Evolutionary conservation across 2,329 filamentous ascomycete species (phyloP), one percentile per base, ranked within the genome.

Genomic region (Pleurostoma richardsiae): DNA sequence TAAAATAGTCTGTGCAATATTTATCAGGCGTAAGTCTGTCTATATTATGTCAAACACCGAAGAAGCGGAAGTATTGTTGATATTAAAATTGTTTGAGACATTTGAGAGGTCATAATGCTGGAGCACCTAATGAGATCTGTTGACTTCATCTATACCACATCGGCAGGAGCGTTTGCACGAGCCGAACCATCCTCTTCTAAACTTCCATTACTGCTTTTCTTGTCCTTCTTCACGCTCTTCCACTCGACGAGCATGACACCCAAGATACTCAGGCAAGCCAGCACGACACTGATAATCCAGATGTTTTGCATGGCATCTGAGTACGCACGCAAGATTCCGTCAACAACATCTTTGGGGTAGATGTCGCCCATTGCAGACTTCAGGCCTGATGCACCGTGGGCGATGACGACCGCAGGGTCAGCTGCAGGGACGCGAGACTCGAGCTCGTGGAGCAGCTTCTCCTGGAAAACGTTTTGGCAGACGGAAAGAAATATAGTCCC

Each of bases 211-310:
- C 8, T n/a, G 8, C n/a, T 36, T 36, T 36, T 36, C 33, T 36
- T 36, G 8, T 36, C 8, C 8, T n/a, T 47, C 36, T 73, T 73
- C 8, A 74, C 64, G 47, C 65, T 72, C 60, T 66, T 67, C 64
- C 64, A 67, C 56, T 73, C 69, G 53, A 71, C 59, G 1, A 60
- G 57, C 28, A 66, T 49, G 5, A 49, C 38, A 2, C 56, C 56
- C 40, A 58, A 30, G 43, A 61, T 62, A 2, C 63, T 56, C 26
- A 70, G 43, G 31, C 64, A 64, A 1, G 64, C 63, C 42, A 70
- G 43, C 3, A 67, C 68, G 43, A 63, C 55, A 11, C 56, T 48
- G 42, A 66, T 46, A 28, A 61, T 54, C 45, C 59, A 65, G 1
- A 63, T 53, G 11, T 52, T 43, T 27, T 51, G 54, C 5, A 67